Percentiles rank a stretch among this genome's conserved stretches.
These are phyloP conservation scores for Dothideomycetes sp. DNA, from an alignment of 2,329 filamentous ascomycete genomes.

Conservation along the genomic window DNA sequence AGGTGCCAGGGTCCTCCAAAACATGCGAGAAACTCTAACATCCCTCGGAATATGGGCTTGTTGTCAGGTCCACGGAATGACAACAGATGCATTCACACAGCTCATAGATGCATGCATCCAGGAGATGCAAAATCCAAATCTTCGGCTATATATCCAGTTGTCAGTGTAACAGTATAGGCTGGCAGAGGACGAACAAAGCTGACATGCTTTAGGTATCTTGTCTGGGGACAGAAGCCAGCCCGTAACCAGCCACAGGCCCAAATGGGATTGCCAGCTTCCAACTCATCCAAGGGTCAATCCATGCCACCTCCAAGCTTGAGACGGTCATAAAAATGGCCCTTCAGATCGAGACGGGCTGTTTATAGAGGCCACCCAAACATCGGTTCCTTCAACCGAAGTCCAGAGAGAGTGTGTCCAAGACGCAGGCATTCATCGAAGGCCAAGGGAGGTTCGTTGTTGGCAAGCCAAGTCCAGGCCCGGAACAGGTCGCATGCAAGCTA, in stretches of 20 bases:
- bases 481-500: no score
- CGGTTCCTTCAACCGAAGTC: no score
- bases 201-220: constrained; percentile 5
- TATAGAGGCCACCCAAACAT: no score
- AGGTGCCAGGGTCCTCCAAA: neutral
- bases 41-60: constrained; percentile 10
- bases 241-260: neutral
- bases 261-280: neutral
- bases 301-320: neutral
- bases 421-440: no score
- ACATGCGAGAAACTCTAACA: constrained; percentile 4
- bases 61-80: constrained; percentile 6
- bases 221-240: constrained; percentile 5
- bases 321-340: neutral
- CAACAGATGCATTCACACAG: constrained; percentile 4
- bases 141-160: constrained; percentile 10
- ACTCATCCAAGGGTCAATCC: neutral
- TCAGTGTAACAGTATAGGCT: no score
- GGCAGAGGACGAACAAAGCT: no score
- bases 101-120: constrained; percentile 6
- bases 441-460: no score
- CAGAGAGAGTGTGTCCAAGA: no score
- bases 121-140: constrained; percentile 6
- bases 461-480: no score
- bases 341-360: no score